phyloP scores from a whole-genome alignment of 2,329 filamentous ascomycete genomes.

The Calonectria crousiana region DNA sequence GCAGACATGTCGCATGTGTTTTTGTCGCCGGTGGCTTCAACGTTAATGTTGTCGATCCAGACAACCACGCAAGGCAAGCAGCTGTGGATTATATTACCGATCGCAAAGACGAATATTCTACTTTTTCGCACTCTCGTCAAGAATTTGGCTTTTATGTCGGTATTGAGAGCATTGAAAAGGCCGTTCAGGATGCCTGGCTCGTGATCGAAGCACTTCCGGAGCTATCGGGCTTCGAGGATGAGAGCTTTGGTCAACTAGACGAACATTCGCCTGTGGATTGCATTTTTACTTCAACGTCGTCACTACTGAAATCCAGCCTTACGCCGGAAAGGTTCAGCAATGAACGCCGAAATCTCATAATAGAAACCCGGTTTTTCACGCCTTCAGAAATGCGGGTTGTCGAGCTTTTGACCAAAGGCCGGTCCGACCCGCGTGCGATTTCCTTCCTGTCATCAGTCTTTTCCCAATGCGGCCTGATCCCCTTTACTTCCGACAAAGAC shows the following conservation, averaged over 20 bases:
- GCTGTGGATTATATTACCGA: not conserved
- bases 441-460: not conserved
- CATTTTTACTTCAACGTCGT: not conserved
- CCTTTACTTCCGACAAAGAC: not conserved
- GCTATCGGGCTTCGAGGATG: not conserved
- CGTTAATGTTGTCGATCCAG: not conserved
- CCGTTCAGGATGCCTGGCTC: not conserved
- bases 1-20: not conserved
- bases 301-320: not conserved
- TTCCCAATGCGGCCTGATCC: not conserved
- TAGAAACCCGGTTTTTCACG: not conserved
- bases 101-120: not conserved
- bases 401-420: not conserved
- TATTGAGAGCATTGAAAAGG: not conserved
- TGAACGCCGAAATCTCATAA: not conserved
- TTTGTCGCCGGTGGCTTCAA: not conserved
- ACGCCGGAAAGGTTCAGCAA: not conserved
- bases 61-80: not conserved
- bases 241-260: not conserved
- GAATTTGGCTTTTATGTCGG: not conserved
- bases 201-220: not conserved
- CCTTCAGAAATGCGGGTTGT: not conserved
- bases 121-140: not conserved
- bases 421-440: not conserved
- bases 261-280: not conserved